Evolutionary conservation across 176 grass and related monocot genomes (phyloP), one percentile per base, ranked within the genome.

Genomic region (sorghum (Sorghum bicolor)): DNA sequence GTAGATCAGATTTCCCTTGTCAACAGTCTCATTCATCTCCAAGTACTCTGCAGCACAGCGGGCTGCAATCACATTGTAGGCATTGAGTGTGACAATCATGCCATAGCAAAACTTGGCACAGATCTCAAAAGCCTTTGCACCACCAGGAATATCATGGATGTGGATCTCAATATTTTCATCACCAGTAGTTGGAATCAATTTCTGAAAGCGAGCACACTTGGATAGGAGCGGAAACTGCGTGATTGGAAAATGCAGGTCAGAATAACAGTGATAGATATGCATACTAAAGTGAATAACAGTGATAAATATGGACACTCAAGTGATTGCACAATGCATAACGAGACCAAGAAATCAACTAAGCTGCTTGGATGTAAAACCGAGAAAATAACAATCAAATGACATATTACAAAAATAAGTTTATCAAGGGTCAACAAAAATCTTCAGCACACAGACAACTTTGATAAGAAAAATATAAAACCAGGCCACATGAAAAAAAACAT

Each of bases 71-170:
- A 96, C 96, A 87, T 99, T 99, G 82, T 99, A 91, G 70, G 96
- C 93, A 77, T 99, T 99, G 60, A 99, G 93, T 37, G 91, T 99
- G 75, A 92, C 89, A 67, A 79, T 86, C 70, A 90, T 92, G 30
- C 91, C 87, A 78, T 96, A 99, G 72, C 93, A 99, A 80, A 96
- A 99, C 75, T 99, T 96, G 57, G 93, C 93, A 92, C 96, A 99
- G 32, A 96, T 89, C 78, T 99, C 96, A 79, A 99, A 99, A 58
- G 91, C 90, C 67, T 87, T 94, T 26, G 96, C 68, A 15, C 96
- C 96, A 79, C 96, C 93, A 55, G 96, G 96, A 77, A 99, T 88
- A 37, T 99, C 91, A 31, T 87, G 70, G 76, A 96, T 89, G 65
- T 87, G 91, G 41, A 99, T 90, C 32, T 99, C 93, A 53, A 63